phyloP scores from a whole-genome alignment of 139 green algal genomes.

The Chlorella sorokiniana region DNA sequence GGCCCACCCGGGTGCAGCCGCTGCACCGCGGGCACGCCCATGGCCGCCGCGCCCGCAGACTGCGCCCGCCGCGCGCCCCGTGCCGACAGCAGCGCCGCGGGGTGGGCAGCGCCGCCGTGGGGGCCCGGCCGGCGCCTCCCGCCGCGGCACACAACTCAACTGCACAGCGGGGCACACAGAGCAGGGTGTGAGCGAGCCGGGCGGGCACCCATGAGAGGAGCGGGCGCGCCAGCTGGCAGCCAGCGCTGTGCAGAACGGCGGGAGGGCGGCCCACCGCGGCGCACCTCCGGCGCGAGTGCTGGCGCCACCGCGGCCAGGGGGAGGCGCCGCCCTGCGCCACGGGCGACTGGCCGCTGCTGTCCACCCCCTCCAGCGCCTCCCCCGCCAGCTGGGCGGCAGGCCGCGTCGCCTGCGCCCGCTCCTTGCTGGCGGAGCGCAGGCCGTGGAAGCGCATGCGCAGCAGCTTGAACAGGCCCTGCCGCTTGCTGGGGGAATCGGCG shows the following conservation, averaged over 20 bases:
- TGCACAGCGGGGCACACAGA: too few relatives aligned
- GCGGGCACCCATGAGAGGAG: too few relatives aligned
- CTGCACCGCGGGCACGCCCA: not conserved
- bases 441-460: slow-evolving; percentile 20
- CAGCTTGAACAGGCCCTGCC: slow-evolving; percentile 20
- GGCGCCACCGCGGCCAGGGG: too few relatives aligned
- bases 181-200: too few relatives aligned
- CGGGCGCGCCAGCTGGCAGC: too few relatives aligned
- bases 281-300: too few relatives aligned
- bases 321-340: too few relatives aligned
- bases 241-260: too few relatives aligned
- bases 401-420: not conserved
- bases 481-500: slow-evolving; percentile 22
- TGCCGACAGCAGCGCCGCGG: not conserved
- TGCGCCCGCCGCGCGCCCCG: not conserved
- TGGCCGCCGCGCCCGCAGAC: slow-evolving; percentile 24
- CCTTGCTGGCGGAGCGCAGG: slow-evolving; percentile 13
- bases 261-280: too few relatives aligned
- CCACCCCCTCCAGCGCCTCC: not conserved
- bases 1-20: slow-evolving; percentile 30
- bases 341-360: not conserved
- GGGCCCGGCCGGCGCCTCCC: not conserved
- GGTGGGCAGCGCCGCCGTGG: not conserved
- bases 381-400: not conserved
- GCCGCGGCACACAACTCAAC: too few relatives aligned